These are phyloP conservation scores for Actinidia chinensis DNA, from an alignment of 179 eudicot genomes.

Conservation along the genomic window DNA sequence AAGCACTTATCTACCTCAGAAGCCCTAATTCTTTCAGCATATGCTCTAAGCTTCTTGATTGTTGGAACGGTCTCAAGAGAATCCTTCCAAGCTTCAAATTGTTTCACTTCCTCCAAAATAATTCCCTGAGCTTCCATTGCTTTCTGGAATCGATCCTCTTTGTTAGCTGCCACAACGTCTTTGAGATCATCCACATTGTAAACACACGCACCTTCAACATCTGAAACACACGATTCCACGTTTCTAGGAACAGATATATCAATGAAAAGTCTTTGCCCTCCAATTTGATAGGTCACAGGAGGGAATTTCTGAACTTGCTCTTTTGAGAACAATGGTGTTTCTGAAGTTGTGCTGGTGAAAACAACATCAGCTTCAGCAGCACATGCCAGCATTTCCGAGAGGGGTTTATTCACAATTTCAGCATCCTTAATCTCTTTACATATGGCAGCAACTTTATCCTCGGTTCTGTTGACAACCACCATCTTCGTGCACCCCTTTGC, in stretches of 20 bases:
- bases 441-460: conserved; percentile 32
- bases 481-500: conserved; percentile 36
- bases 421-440: conserved; percentile 27
- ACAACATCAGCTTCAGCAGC: conserved; percentile 40
- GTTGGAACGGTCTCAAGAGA: conserved; percentile 44
- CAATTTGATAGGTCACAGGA: not conserved
- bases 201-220: conserved; percentile 19
- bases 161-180: conserved; percentile 36
- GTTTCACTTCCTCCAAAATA: conserved; percentile 29
- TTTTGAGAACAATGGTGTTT: conserved; percentile 29
- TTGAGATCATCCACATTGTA: conserved; percentile 44
- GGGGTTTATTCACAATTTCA: conserved; percentile 29
- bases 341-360: conserved; percentile 37
- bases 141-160: conserved; percentile 28
- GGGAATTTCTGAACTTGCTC: conserved; percentile 29
- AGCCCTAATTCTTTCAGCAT: conserved; percentile 34
- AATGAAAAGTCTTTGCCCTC: conserved; percentile 28
- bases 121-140: conserved; percentile 37
- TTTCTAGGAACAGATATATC: conserved; percentile 42
- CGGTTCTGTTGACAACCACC: conserved; percentile 38
- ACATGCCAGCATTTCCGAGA: conserved; percentile 28
- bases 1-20: conserved; percentile 36
- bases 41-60: conserved; percentile 39
- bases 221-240: conserved; percentile 32
- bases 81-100: conserved; percentile 43